phyloP scores from a whole-genome alignment of 495 filamentous ascomycete species.

The Hyaloscypha bicolor region DNA sequence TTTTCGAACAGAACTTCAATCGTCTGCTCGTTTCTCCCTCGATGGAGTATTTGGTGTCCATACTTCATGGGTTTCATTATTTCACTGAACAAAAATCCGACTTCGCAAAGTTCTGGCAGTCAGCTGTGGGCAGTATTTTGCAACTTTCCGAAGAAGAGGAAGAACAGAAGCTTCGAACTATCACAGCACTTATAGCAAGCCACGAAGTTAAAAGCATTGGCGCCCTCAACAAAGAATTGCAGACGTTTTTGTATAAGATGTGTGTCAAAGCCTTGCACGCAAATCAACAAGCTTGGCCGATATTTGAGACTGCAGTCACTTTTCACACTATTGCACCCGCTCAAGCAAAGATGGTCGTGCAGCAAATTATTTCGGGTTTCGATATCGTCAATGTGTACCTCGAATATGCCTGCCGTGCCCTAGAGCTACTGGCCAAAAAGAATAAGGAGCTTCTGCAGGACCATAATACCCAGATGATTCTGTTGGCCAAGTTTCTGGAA shows the following conservation, averaged over 20 bases:
- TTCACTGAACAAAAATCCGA: slow-evolving; percentile 11
- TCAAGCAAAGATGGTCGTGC: slow-evolving; percentile 32
- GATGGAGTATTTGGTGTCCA: slow-evolving; percentile 18
- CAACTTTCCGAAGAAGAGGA: neutral
- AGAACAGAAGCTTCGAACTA: slow-evolving; percentile 27
- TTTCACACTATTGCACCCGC: slow-evolving; percentile 36
- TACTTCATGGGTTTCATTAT: slow-evolving; percentile 12
- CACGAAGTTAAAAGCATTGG: slow-evolving; percentile 33
- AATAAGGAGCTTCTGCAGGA: slow-evolving; percentile 40
- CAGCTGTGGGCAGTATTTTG: slow-evolving; percentile 13
- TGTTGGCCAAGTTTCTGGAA: slow-evolving; percentile 47
- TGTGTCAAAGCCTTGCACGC: slow-evolving; percentile 12
- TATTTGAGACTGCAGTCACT: slow-evolving; percentile 45
- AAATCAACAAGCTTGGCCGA: slow-evolving; percentile 31
- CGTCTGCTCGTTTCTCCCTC: slow-evolving; percentile 27
- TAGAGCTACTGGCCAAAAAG: slow-evolving; percentile 44
- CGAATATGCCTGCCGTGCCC: slow-evolving; percentile 35
- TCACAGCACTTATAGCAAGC: slow-evolving; percentile 44
- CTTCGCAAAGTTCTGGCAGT: slow-evolving; percentile 20
- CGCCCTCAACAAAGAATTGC: slow-evolving; percentile 36
- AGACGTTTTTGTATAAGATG: slow-evolving; percentile 39
- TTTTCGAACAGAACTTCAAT: slow-evolving; percentile 24
- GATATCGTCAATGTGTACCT: slow-evolving; percentile 12
- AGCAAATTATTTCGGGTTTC: slow-evolving; percentile 34
- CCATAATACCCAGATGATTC: slow-evolving; percentile 38